Conservation (phyloP, 1,284 basidiomycete genomes). For the Cryptococcus sp. region DNA sequence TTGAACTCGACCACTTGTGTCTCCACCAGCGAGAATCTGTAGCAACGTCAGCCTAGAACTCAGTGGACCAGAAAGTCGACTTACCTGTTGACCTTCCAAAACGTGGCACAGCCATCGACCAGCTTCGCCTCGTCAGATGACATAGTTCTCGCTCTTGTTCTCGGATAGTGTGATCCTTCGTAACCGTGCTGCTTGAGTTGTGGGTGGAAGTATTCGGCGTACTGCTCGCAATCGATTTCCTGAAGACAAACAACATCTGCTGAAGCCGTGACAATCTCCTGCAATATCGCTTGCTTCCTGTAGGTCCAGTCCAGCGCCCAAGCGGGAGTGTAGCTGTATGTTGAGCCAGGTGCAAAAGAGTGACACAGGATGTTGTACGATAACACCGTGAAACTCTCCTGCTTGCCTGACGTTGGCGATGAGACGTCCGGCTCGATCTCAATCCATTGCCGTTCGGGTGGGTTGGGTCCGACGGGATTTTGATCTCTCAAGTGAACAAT, state of each 20-base stretch:
- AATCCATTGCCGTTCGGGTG: conserved; percentile 83
- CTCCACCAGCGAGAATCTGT: conserved; percentile 88
- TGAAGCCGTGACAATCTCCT: conserved; percentile 79
- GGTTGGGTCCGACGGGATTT: conserved; percentile 76
- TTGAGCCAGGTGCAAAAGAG: conserved; percentile 79
- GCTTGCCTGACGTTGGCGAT: conserved; percentile 55
- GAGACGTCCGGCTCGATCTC: conserved; percentile 68
- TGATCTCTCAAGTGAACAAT: conserved; percentile 64
- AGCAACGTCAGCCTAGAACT: background rate
- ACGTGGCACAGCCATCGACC: conserved; percentile 97
- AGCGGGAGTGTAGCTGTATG: conserved; percentile 95
- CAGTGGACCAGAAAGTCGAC: conserved; percentile 45
- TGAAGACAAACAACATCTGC: conserved; percentile 89
- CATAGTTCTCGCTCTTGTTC: conserved; percentile 93
- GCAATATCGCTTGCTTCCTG: conserved; percentile 85
- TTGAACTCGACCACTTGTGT: conserved; percentile 94
- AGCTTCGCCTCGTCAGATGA: conserved; percentile 77
- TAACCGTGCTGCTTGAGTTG: conserved; percentile 78
- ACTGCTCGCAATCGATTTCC: conserved; percentile 92
- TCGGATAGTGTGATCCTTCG: conserved; percentile 91
- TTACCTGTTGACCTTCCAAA: conserved; percentile 87
- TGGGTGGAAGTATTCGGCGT: conserved; percentile 88
- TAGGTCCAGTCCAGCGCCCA: conserved; percentile 97
- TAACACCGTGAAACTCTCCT: conserved; percentile 74
- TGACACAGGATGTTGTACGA: conserved; percentile 97